Evolutionary conservation across 352 stramenopile genomes (phyloP), one percentile per base, ranked within the genome.

Genomic region (Phytopythium mirpurense): DNA sequence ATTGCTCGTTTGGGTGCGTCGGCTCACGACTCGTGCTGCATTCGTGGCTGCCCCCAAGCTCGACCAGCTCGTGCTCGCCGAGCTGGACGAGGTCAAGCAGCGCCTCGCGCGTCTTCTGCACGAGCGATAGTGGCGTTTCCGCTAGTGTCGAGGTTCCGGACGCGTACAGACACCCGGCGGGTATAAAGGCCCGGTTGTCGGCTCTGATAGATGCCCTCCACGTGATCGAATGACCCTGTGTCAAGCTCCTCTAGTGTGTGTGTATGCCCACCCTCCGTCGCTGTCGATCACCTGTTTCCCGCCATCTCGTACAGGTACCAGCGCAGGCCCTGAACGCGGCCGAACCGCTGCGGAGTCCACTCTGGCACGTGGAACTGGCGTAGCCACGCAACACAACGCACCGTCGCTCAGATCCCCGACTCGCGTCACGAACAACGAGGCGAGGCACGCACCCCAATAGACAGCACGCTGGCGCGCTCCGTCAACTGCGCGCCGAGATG

Each of bases 291-390:
- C 7, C 37, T 35, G 36, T 50, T 68, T 23, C 63, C 46, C 14
- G 34, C 45, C 56, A 93, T 72, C 11, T 74, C 65, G 52, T 94
- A 94, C 2, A 88, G 72, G 46, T 94, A 94, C 77, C 82, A 93
- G 1, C 78, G 67, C 35, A 90, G 55, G 26, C 72, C 80, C 40
- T 57, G 59, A 11, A 82, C 68, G 19, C 70, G 60, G 12, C 84
- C 78, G 0, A 54, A 73, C 67, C 68, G 89, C 9, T 58, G 54
- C 1, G 84, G 68, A 27, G 71, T 80, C 84, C 84, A 94, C 15
- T 70, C 72, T 0, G 81, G 78, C 11, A 94, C 59, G 1, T 72
- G 84, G 57, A 94, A 94, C 84, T 94, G 66, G n/a, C n/a, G n/a
- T n/a, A n/a, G n/a, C n/a, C n/a, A n/a, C n/a, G n/a, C n/a, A n/a